Percentiles rank a stretch among this genome's conserved stretches.
These are phyloP conservation scores for Lachnellula subtilissima DNA, from an alignment of 2,329 filamentous ascomycete species.

Conservation along the genomic window DNA sequence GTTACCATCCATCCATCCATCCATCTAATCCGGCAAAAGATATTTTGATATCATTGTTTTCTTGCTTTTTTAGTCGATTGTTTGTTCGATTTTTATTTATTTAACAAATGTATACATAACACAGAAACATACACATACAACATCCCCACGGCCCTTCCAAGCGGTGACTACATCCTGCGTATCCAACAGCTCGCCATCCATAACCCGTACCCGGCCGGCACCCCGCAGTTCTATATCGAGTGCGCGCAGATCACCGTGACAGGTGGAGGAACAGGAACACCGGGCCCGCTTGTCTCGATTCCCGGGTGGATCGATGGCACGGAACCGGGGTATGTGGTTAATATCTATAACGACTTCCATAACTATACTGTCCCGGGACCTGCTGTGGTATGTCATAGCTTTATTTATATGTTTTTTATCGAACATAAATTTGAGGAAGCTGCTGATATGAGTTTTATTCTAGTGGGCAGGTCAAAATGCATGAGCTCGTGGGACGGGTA, in stretches of 20 bases:
- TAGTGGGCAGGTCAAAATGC: neutral
- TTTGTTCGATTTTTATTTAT: too few species aligned
- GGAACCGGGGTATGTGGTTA: constrained; percentile 21
- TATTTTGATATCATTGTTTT: too few species aligned
- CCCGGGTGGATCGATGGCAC: constrained; percentile 24
- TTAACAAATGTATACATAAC: neutral
- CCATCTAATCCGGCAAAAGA: too few species aligned
- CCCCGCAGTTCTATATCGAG: constrained; percentile 29
- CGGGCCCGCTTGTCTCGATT: constrained; percentile 26
- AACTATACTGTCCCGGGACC: constrained; percentile 29
- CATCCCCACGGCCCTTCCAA: constrained; percentile 24
- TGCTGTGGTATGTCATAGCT: constrained; percentile 13
- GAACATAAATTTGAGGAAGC: too few species aligned
- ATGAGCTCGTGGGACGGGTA: neutral
- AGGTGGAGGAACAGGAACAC: constrained; percentile 23
- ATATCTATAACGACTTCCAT: constrained; percentile 28
- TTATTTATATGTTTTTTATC: neutral
- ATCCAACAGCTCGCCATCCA: constrained; percentile 30
- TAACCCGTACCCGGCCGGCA: constrained; percentile 27
- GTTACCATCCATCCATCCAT: neutral
- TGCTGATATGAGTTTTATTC: neutral
- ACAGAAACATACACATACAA: constrained; percentile 28
- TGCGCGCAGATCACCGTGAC: constrained; percentile 30
- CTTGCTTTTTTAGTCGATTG: too few species aligned
- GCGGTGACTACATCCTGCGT: constrained; percentile 28